A percentile compares a stretch with the other conserved stretches of the same genome.
Conservation (phyloP, 2,329 filamentous ascomycete species). For the Venturia nashicola region DNA sequence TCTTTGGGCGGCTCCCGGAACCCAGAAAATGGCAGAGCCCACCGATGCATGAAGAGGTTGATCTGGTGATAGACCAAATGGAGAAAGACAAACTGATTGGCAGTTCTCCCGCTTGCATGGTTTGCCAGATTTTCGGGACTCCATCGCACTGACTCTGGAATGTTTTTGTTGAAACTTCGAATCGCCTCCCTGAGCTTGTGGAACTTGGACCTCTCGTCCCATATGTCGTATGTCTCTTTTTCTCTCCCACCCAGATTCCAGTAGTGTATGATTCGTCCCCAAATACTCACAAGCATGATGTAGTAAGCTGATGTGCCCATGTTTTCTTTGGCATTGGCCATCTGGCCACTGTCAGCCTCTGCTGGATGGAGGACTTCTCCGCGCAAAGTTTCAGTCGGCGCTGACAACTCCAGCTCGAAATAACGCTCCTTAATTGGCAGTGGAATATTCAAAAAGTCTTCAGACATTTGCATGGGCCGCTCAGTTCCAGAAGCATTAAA, state of each 20-base stretch:
- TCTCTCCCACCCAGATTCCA: conserved; percentile 83
- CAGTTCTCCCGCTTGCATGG: conserved; percentile 73
- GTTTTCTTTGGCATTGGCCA: conserved; percentile 60
- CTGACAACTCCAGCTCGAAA: conserved; percentile 84
- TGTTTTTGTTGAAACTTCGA: conserved; percentile 53
- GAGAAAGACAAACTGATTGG: conserved; percentile 84
- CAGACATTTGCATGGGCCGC: conserved; percentile 78
- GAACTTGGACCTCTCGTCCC: conserved; percentile 71
- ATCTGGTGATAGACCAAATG: conserved; percentile 87
- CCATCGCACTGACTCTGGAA: conserved; percentile 65
- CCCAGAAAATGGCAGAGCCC: conserved; percentile 62
- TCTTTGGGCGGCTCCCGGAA: conserved; percentile 49
- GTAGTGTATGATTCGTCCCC: conserved; percentile 83
- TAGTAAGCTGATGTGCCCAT: conserved; percentile 93
- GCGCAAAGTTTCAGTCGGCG: conserved; percentile 70
- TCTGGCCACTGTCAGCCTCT: conserved; percentile 49
- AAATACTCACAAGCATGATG: conserved; percentile 71
- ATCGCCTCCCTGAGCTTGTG: conserved; percentile 56
- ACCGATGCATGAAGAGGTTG: conserved; percentile 78
- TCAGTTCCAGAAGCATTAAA: conserved; percentile 96
- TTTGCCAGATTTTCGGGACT: conserved; percentile 70
- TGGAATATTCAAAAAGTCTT: conserved; percentile 80
- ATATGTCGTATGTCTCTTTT: conserved; percentile 63
- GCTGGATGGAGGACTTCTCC: conserved; percentile 55
- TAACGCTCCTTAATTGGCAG: conserved; percentile 81